Percentiles rank a stretch among this genome's conserved stretches.
Evolutionary conservation across 805 yeast species (phyloP).

Genomic region (Candida coleopterorum): DNA sequence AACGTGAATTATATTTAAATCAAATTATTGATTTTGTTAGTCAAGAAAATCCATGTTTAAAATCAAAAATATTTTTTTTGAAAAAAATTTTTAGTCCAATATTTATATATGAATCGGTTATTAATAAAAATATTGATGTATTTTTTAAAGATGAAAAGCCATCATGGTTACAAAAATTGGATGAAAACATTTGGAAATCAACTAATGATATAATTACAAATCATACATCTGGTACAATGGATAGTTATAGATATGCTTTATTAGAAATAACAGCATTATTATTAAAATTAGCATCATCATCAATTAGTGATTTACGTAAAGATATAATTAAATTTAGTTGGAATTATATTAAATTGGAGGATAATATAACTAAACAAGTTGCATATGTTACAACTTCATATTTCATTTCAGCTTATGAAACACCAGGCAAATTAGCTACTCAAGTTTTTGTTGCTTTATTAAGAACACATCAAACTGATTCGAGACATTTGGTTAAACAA

Average conservation of each 20-base stretch:
- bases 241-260: conserved; percentile 69
- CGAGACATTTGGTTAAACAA: conserved; percentile 76
- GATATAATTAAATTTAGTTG: conserved; percentile 91
- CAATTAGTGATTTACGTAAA: conserved; percentile 59
- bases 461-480: conserved; percentile 80
- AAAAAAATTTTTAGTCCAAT: conserved; percentile 62
- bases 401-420: conserved; percentile 83
- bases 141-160: conserved; percentile 39
- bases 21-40: conserved; percentile 47
- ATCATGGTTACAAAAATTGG: conserved; percentile 62
- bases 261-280: conserved; percentile 77
- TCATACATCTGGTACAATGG: conserved; percentile 64
- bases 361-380: conserved; percentile 81
- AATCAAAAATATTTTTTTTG: conserved; percentile 53
- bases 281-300: conserved; percentile 60
- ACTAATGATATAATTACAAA: conserved; percentile 47
- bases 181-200: conserved; percentile 69
- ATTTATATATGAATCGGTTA: conserved; percentile 56
- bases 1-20: conserved; percentile 48
- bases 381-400: conserved; percentile 86
- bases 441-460: conserved; percentile 89
- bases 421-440: conserved; percentile 82
- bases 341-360: conserved; percentile 88
- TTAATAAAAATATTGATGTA: conserved; percentile 41
- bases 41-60: conserved; percentile 39